A percentile compares a stretch with the other conserved stretches of the same genome.
These are phyloP conservation scores for Rubia yunnanensis DNA, from an alignment of 257 asterid genomes.

Conservation along the genomic window DNA sequence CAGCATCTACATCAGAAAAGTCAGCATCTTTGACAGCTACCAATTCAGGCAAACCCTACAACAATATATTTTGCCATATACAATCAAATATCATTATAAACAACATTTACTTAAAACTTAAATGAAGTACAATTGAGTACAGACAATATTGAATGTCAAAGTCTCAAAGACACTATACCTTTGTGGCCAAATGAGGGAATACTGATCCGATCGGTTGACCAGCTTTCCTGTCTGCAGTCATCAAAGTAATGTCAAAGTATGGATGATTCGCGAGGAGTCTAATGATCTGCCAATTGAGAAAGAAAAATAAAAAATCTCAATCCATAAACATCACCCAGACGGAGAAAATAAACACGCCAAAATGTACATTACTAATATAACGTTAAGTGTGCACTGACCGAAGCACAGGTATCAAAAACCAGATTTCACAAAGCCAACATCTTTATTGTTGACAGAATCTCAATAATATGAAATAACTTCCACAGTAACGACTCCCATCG, in stretches of 20 bases:
- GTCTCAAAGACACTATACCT: slow-evolving; percentile 28
- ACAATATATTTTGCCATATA: background rate
- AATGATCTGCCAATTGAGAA: slow-evolving; percentile 46
- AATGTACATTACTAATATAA: background rate
- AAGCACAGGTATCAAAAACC: background rate
- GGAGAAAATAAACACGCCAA: background rate
- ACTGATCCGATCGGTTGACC: slow-evolving; percentile 91
- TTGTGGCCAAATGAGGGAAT: slow-evolving; percentile 74
- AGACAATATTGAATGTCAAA: background rate
- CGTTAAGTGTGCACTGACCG: background rate
- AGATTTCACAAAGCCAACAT: background rate
- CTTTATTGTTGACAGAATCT: background rate
- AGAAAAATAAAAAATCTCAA: background rate
- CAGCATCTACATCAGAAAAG: slow-evolving; percentile 77
- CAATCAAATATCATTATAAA: background rate
- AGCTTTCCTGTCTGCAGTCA: slow-evolving; percentile 96
- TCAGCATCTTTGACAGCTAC: slow-evolving; percentile 86
- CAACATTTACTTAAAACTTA: background rate
- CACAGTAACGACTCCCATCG: background rate
- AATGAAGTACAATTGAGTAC: background rate
- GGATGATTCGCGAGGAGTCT: slow-evolving; percentile 80
- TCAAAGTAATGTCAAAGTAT: slow-evolving; percentile 51
- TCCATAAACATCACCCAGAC: too few species aligned
- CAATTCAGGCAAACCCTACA: slow-evolving; percentile 76
- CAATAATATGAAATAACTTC: background rate